These are phyloP conservation scores for Poa pratensis DNA, from an alignment of 176 grass and related monocot species.

Conservation along the genomic window DNA sequence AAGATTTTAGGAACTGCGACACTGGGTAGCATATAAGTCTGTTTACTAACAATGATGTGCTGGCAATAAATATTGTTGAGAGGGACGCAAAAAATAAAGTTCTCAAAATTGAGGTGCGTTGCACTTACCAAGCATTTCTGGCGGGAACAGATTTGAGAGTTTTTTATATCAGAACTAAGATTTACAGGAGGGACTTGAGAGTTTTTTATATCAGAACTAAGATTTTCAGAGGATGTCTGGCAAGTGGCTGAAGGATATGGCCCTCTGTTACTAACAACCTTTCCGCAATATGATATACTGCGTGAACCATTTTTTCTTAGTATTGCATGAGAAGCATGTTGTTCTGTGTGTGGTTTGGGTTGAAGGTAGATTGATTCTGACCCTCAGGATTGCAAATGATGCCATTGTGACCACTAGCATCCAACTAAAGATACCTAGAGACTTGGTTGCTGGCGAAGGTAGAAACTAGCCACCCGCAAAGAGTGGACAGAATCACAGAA, in stretches of 20 bases:
- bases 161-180: too few relatives aligned
- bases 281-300: background rate
- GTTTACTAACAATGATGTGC: slow-evolving; percentile 2
- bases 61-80: background rate
- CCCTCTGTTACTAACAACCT: background rate
- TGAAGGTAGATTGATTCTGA: slow-evolving; percentile 16
- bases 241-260: background rate
- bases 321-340: background rate
- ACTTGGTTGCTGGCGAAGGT: background rate
- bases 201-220: too few relatives aligned
- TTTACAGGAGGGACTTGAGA: too few relatives aligned
- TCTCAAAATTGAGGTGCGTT: too few relatives aligned
- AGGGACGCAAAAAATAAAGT: background rate
- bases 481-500: too few relatives aligned
- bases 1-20: background rate
- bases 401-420: background rate
- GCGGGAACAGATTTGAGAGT: too few relatives aligned
- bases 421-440: background rate
- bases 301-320: too few relatives aligned
- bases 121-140: too few relatives aligned
- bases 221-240: too few relatives aligned
- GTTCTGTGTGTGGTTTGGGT: background rate
- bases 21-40: background rate
- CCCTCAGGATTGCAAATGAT: background rate
- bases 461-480: too few relatives aligned